Conservation (phyloP, 2,329 filamentous ascomycete species). For the Colletotrichum orbiculare region DNA sequence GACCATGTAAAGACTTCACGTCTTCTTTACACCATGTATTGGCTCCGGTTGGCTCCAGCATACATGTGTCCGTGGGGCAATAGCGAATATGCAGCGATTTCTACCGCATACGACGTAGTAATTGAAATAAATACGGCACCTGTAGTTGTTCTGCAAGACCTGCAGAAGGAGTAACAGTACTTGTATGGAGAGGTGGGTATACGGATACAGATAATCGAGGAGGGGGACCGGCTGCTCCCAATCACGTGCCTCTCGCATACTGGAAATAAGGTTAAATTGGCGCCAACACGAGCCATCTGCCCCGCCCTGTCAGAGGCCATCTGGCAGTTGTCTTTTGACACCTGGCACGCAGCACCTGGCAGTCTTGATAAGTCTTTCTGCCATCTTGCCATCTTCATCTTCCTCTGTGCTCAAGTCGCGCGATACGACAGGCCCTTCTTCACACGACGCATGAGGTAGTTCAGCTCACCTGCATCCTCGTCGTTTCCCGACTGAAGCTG, state of each 20-base stretch:
- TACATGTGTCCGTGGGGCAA: no score
- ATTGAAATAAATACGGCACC: no score
- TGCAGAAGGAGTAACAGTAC: background rate
- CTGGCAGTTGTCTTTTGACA: background rate
- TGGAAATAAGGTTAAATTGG: conserved; percentile 31
- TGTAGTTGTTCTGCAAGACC: no score
- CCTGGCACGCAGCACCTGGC: background rate
- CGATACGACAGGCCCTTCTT: background rate
- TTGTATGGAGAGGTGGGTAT: no score
- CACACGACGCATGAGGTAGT: background rate
- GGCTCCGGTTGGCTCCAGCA: no score
- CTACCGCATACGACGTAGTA: no score
- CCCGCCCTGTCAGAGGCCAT: background rate
- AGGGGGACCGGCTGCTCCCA: no score
- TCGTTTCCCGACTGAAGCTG: background rate
- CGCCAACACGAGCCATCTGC: conserved; percentile 11
- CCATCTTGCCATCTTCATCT: background rate
- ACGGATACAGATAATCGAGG: no score
- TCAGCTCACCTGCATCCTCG: background rate
- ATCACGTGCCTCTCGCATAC: conserved; percentile 19
- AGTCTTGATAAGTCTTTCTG: background rate
- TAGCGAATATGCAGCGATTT: no score
- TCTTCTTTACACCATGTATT: no score
- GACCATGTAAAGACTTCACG: no score
- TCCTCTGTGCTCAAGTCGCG: background rate